phyloP scores from a whole-genome alignment of 139 green algal genomes.

The Astrephomene gubernaculifera region DNA sequence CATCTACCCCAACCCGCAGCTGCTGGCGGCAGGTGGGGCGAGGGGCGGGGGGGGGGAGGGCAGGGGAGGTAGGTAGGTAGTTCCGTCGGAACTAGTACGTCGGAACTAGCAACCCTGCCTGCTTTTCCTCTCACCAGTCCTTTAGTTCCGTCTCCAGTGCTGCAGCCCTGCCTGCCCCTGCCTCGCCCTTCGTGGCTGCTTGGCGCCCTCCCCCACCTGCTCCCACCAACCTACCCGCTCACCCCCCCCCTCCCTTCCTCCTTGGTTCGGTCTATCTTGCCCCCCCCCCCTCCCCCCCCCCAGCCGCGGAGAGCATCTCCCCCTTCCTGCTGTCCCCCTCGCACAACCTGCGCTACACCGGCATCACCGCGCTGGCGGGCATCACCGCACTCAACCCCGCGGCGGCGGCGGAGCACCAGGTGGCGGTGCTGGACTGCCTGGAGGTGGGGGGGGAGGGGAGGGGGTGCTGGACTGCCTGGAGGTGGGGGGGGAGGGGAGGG shows the following conservation, averaged over 20 bases:
- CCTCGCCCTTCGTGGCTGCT: too few species aligned
- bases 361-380: conserved; percentile 86
- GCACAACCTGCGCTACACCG: conserved; percentile 93
- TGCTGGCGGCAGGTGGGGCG: conserved; percentile 78
- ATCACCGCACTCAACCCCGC: conserved; percentile 79
- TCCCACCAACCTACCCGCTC: background rate
- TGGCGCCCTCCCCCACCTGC: background rate
- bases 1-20: conserved; percentile 89
- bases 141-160: too few species aligned
- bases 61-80: too few species aligned
- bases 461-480: too few species aligned
- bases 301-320: conserved; percentile 80
- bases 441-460: conserved; percentile 58
- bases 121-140: too few species aligned
- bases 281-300: background rate
- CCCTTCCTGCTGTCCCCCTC: conserved; percentile 81
- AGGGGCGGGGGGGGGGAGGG: too few species aligned
- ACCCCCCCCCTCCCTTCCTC: background rate
- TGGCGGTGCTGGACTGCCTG: conserved; percentile 98
- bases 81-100: too few species aligned
- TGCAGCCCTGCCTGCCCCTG: too few species aligned
- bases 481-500: too few species aligned
- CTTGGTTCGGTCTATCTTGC: background rate
- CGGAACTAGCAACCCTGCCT: too few species aligned
- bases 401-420: conserved; percentile 72